These are phyloP conservation scores for Lentinula edodes DNA, from an alignment of 768 basidiomycete species.

Conservation along the genomic window DNA sequence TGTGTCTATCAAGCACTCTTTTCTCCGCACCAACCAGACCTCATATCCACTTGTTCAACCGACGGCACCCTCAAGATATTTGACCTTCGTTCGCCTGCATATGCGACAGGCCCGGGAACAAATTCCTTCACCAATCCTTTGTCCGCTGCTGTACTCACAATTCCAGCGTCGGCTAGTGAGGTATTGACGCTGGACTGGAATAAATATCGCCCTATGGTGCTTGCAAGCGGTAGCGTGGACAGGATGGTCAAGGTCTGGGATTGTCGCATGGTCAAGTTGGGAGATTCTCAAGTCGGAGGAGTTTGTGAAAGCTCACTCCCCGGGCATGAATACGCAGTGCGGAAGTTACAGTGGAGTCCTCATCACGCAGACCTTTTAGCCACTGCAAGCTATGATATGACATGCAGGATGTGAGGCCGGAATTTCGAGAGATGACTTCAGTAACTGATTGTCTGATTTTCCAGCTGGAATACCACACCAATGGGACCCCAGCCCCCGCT, in stretches of 20 bases:
- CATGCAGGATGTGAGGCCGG: constrained; percentile 74
- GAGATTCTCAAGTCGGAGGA: constrained; percentile 60
- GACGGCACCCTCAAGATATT: constrained; percentile 85
- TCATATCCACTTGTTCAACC: constrained; percentile 78
- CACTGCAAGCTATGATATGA: constrained; percentile 88
- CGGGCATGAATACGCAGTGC: constrained; percentile 88
- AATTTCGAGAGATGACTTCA: not conserved
- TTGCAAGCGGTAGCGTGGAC: constrained; percentile 81
- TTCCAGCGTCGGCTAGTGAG: constrained; percentile 76
- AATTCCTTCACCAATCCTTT: constrained; percentile 64
- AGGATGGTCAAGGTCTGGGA: constrained; percentile 78
- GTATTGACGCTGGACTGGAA: constrained; percentile 88
- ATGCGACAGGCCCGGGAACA: constrained; percentile 32
- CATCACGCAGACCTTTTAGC: constrained; percentile 68
- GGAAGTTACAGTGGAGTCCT: constrained; percentile 87
- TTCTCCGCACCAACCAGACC: constrained; percentile 85
- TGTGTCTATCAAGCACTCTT: constrained; percentile 91
- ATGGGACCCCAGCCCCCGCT: constrained; percentile 43
- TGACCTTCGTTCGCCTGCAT: constrained; percentile 52
- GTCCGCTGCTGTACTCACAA: constrained; percentile 65
- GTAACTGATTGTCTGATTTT: constrained; percentile 2
- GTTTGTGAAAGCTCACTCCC: constrained; percentile 62
- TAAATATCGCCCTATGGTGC: constrained; percentile 75
- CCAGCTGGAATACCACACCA: constrained; percentile 72
- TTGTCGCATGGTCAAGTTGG: constrained; percentile 73